These are phyloP conservation scores for Botryotinia globosa DNA, from an alignment of 2,329 filamentous ascomycete genomes.

Conservation along the genomic window DNA sequence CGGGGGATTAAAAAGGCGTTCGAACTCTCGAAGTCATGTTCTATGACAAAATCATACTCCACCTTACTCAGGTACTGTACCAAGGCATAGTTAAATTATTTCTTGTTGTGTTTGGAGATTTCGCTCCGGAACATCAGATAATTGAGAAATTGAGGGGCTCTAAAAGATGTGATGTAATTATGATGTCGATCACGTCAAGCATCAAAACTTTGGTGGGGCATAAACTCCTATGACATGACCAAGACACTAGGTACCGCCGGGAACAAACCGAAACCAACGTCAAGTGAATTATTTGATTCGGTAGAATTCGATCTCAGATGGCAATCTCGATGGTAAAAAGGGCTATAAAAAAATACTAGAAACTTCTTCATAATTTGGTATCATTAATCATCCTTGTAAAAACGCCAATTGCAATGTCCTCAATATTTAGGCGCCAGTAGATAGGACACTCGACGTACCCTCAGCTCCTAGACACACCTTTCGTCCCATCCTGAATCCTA, in stretches of 20 bases:
- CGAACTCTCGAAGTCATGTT: background rate
- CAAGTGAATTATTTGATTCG: background rate
- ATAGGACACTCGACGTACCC: background rate
- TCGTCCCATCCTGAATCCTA: conserved; percentile 4
- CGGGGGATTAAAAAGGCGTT: conserved; percentile 8
- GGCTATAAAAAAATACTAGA: background rate
- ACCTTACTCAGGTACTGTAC: conserved; percentile 7
- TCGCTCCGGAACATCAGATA: conserved; percentile 12
- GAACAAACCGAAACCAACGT: conserved; percentile 6
- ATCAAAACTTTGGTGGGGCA: conserved; percentile 3
- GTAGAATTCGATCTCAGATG: background rate
- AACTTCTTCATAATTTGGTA: conserved; percentile 30
- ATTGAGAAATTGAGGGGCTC: conserved; percentile 5
- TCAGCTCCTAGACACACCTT: background rate
- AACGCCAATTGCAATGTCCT: conserved; percentile 26
- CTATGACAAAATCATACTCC: conserved; percentile 17
- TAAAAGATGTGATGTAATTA: conserved; percentile 10
- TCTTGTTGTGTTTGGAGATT: conserved; percentile 1
- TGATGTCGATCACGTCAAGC: conserved; percentile 11
- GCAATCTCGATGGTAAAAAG: background rate
- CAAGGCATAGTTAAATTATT: background rate
- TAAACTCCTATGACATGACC: background rate
- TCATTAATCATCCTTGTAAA: conserved; percentile 33
- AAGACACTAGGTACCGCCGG: background rate
- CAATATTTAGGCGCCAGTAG: background rate